Percentiles rank a stretch among this genome's conserved stretches.
phyloP scores from a whole-genome alignment of 768 basidiomycete genomes.

The Suillus discolor region DNA sequence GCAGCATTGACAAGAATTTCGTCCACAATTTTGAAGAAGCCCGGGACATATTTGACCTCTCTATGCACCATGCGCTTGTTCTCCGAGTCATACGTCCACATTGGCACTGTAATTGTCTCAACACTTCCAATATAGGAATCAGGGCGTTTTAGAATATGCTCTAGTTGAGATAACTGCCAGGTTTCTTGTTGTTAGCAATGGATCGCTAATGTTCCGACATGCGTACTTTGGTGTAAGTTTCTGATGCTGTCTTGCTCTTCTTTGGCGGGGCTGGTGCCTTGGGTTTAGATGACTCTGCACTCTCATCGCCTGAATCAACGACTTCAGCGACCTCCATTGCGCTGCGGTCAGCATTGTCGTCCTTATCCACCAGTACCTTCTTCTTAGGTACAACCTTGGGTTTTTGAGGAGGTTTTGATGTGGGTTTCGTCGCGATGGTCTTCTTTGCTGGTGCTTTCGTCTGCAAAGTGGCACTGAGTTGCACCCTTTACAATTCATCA shows the following conservation, averaged over 20 bases:
- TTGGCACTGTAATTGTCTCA: slow-evolving; percentile 79
- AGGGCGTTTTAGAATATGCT: slow-evolving; percentile 90
- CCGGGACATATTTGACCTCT: slow-evolving; percentile 91
- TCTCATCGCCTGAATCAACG: slow-evolving; percentile 42
- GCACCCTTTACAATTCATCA: slow-evolving; percentile 17
- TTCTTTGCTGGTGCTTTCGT: slow-evolving; percentile 43
- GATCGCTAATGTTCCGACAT: neutral
- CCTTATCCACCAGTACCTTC: slow-evolving; percentile 67
- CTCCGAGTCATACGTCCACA: slow-evolving; percentile 94
- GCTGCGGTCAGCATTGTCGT: slow-evolving; percentile 59
- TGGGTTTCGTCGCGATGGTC: slow-evolving; percentile 42
- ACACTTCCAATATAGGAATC: slow-evolving; percentile 98
- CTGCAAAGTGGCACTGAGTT: slow-evolving; percentile 21
- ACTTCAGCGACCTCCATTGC: slow-evolving; percentile 42
- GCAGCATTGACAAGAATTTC: slow-evolving; percentile 99
- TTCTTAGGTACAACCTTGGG: slow-evolving; percentile 64
- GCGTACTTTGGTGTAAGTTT: slow-evolving; percentile 86
- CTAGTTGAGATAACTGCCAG: slow-evolving; percentile 84
- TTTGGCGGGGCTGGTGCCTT: slow-evolving; percentile 42
- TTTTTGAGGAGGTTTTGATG: slow-evolving; percentile 44
- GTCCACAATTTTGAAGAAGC: slow-evolving; percentile 99
- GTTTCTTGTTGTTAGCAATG: slow-evolving; percentile 8
- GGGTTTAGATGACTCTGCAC: slow-evolving; percentile 29
- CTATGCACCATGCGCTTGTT: slow-evolving; percentile 81
- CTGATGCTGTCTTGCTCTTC: slow-evolving; percentile 82